phyloP scores from a whole-genome alignment of 2,329 filamentous ascomycete species.

The Fusarium tuaranense region DNA sequence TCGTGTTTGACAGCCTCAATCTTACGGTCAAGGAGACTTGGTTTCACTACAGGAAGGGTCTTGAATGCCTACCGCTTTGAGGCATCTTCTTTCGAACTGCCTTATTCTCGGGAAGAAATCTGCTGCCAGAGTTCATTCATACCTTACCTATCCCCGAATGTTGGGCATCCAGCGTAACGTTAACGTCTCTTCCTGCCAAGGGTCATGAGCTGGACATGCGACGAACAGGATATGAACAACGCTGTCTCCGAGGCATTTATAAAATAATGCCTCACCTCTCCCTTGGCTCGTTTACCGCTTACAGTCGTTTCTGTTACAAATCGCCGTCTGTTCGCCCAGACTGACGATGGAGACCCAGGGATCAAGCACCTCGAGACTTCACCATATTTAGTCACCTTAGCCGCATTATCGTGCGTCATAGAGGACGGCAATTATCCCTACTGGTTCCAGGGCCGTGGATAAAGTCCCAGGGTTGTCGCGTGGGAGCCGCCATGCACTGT shows the following conservation, averaged over 20 bases:
- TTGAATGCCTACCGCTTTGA: background rate
- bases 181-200: background rate
- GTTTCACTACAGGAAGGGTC: background rate
- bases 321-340: background rate
- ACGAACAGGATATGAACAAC: background rate
- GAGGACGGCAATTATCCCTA: background rate
- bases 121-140: background rate
- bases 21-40: background rate
- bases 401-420: background rate
- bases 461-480: background rate
- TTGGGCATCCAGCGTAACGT: background rate
- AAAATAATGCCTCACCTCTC: background rate
- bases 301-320: constrained; percentile 2
- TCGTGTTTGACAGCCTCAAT: background rate
- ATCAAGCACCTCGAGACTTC: background rate
- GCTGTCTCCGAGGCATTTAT: background rate
- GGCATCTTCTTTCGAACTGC: background rate
- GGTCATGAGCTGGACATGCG: background rate
- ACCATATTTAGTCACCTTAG: background rate
- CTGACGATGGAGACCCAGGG: background rate
- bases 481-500: background rate
- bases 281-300: background rate
- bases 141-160: background rate
- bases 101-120: background rate
- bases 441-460: background rate